Evolutionary conservation across 148 eudicot species (phyloP), one percentile per base, ranked within the genome.

Genomic region (Nepenthes mirabilis): DNA sequence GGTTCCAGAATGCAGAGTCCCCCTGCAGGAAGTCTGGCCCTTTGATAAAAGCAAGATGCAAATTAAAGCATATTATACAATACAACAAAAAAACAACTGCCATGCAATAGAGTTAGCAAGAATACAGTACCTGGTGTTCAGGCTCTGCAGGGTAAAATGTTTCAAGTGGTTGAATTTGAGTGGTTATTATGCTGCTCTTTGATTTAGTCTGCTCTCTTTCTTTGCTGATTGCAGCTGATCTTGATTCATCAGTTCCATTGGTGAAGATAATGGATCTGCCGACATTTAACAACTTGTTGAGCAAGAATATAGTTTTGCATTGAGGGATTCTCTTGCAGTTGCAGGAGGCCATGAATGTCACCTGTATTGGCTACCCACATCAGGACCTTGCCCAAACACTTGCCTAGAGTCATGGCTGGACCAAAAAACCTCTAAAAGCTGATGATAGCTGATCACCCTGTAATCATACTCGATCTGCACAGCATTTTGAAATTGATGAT

Each of bases 351-450:
- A 23, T 6, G 35, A 47, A 66, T 11, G 55, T 68, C 59, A 86
- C 98, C 98, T 84, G 83, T 93, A 93, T 61, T 93, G 99, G 64
- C 72, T 79, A 57, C 99, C 99, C 36, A 88, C 99, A 70, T 93
- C 99, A 62, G 99, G 98, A 72, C 99, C 99, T 70, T 93, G 99
- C 67, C 99, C 99, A 71, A 93, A 93, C 12, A 93, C 96, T 77
- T 93, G 99, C 74, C 99, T 84, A 49, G 95, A 84, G 70, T 93
- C 99, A 70, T 93, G 99, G 73, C 87, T 93, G 7, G 82, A 76
- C 99, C 99, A 93, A 61, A 93, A 93, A 43, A 93, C 95, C 70
- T 93, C 96, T 74, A 93, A 65, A 65, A 93, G 91, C 63, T 79
- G 82, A 65, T 83, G 78, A 68, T 65, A 93, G 74, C 62, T 84